These are phyloP conservation scores for Mycena belliarum DNA, from an alignment of 768 basidiomycete species.

Conservation along the genomic window DNA sequence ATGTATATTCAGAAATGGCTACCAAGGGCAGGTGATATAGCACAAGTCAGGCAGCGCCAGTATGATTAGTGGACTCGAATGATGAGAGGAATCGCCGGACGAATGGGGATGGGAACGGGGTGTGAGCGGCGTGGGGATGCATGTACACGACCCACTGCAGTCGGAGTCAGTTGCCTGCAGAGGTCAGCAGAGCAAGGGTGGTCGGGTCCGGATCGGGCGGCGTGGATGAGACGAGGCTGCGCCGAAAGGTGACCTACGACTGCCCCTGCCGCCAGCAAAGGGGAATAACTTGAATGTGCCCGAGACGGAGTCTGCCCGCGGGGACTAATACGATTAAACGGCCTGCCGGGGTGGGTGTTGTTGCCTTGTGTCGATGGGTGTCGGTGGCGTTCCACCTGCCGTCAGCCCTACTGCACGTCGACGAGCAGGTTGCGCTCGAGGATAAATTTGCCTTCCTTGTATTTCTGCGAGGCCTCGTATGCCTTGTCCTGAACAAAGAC, in stretches of 20 bases:
- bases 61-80: slow-evolving; percentile 12
- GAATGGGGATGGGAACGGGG: slow-evolving; percentile 1
- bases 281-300: slow-evolving; percentile 5
- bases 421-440: slow-evolving; percentile 90
- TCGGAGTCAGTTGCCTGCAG: slow-evolving; percentile 3
- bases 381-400: slow-evolving; percentile 13
- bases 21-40: background rate
- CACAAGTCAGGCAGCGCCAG: background rate
- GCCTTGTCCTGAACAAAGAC: slow-evolving; percentile 84
- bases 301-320: slow-evolving; percentile 1
- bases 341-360: slow-evolving; percentile 13
- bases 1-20: slow-evolving; percentile 11
- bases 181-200: slow-evolving; percentile 8
- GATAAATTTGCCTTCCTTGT: slow-evolving; percentile 98
- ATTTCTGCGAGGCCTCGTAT: slow-evolving; percentile 87
- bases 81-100: background rate
- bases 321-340: slow-evolving; percentile 20
- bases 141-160: slow-evolving; percentile 8
- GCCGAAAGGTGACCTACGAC: background rate
- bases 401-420: slow-evolving; percentile 67
- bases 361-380: slow-evolving; percentile 11
- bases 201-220: background rate
- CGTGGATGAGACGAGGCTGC: background rate
- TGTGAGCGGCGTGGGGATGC: slow-evolving; percentile 6
- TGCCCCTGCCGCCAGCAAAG: background rate